These are phyloP conservation scores for Ceratobasidium sp. DNA, from an alignment of 1,284 basidiomycete species.

Conservation along the genomic window DNA sequence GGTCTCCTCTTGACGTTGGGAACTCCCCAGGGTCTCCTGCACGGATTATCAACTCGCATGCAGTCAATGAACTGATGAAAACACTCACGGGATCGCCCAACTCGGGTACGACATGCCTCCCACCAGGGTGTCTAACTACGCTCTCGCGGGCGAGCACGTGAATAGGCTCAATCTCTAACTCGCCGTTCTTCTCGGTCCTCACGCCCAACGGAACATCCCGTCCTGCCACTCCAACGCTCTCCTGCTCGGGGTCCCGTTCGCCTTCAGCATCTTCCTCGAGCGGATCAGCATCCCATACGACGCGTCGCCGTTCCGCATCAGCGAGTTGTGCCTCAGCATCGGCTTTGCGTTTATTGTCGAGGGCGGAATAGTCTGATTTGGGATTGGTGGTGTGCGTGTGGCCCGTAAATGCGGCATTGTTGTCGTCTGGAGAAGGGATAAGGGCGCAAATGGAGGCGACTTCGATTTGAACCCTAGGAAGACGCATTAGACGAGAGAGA, in stretches of 20 bases:
- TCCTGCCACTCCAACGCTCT: background rate
- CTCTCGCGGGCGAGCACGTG: background rate
- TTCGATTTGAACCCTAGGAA: constrained; percentile 38
- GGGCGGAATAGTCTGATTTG: background rate
- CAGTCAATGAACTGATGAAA: background rate
- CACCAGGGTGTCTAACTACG: constrained; percentile 13
- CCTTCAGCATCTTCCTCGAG: constrained; percentile 18
- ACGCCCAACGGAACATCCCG: constrained; percentile 30
- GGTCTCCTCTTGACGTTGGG: constrained; percentile 7
- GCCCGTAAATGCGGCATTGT: constrained; percentile 24
- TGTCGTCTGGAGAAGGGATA: constrained; percentile 37
- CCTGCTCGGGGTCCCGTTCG: constrained; percentile 20
- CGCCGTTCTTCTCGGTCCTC: background rate
- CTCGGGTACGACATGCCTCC: constrained; percentile 22
- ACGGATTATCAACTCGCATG: background rate
- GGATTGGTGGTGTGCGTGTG: background rate
- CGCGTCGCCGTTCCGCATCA: constrained; percentile 38
- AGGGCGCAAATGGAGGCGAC: constrained; percentile 37
- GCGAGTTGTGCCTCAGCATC: constrained; percentile 31
- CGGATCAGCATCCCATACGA: constrained; percentile 42
- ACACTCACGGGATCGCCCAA: constrained; percentile 9
- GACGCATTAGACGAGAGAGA: background rate
- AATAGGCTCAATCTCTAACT: constrained; percentile 35
- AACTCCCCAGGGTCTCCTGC: background rate
- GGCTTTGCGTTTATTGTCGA: constrained; percentile 13